Evolutionary conservation across 2,329 filamentous ascomycete genomes (phyloP), one percentile per base, ranked within the genome.

Genomic region (Talaromyces sp.): DNA sequence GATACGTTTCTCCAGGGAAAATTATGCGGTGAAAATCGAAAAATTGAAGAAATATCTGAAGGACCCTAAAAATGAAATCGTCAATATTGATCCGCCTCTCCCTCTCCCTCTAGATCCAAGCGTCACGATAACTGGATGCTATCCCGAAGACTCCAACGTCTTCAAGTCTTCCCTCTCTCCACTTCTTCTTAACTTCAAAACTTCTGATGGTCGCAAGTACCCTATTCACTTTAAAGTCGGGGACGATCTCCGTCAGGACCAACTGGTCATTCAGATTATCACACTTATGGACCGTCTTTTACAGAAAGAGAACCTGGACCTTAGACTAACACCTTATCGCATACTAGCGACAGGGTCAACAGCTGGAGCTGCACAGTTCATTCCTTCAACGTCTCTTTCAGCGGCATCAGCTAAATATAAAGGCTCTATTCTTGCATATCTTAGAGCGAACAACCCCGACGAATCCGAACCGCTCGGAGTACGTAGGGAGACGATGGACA

Each of bases 201-300:
- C 93, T 0, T 83, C 85, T 0, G 85, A 85, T 2, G 91, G 90
- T 7, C 84, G 83, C 44, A 89, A 88, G 63, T 99, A 98, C 72
- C 89, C 94, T 9, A 90, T 99, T 65, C 89, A 98, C 59, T 99
- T 99, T 85, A 99, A 99, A 76, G 92, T 92, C 1, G 95, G 95
- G 40, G 95, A 99, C 72, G 95, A 99, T 73, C 82, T 99, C 57
- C 90, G 95, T 14, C 95, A 99, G 76, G 95, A 99, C 72, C 95
- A 99, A 73, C 85, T 99, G 2, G 94, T 99, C 40, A 96, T 99
- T 60, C 95, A 91, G 71, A 98, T 98, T 71, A 97, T 99, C 73
- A 96, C 92, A 0, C 84, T 99, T 16, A 99, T 99, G 95, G 95
- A 99, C 70, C 91, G 94, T 62, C 85, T 99, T 1, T 83, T 99